A percentile compares a stretch with the other conserved stretches of the same genome.
These are phyloP conservation scores for Mucor irregularis DNA, from an alignment of 371 early-diverging fungal species.

Conservation along the genomic window DNA sequence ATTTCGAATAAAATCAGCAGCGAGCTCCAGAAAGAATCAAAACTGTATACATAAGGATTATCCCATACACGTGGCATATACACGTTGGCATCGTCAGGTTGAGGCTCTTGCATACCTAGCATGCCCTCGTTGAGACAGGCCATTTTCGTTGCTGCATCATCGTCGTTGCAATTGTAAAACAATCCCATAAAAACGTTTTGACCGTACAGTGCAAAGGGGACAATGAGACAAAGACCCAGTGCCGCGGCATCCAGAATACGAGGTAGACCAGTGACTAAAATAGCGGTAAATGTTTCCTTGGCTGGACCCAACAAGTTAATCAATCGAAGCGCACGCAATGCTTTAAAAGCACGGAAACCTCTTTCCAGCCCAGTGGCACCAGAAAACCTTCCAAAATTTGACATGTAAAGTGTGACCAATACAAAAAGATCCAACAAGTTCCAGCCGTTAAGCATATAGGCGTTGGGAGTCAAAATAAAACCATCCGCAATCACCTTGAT, in stretches of 20 bases:
- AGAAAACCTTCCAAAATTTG: slow-evolving; percentile 49
- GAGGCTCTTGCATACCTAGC: slow-evolving; percentile 33
- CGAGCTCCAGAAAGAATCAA: slow-evolving; percentile 63
- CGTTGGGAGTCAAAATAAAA: slow-evolving; percentile 65
- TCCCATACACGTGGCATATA: slow-evolving; percentile 65
- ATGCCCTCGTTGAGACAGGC: slow-evolving; percentile 48
- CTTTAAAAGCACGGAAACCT: slow-evolving; percentile 64
- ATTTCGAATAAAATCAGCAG: slow-evolving; percentile 67
- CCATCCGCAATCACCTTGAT: slow-evolving; percentile 71
- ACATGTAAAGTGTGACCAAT: slow-evolving; percentile 56
- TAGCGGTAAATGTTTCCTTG: slow-evolving; percentile 61
- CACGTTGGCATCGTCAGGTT: slow-evolving; percentile 34
- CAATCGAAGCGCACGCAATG: slow-evolving; percentile 64
- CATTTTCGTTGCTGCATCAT: slow-evolving; percentile 12
- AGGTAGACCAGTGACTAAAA: slow-evolving; percentile 58
- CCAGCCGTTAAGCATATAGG: slow-evolving; percentile 66
- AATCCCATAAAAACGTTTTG: slow-evolving; percentile 62
- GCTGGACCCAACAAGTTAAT: slow-evolving; percentile 60
- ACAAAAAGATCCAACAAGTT: slow-evolving; percentile 70
- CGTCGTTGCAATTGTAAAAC: slow-evolving; percentile 63
- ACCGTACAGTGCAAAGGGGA: slow-evolving; percentile 73
- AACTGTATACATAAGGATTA: slow-evolving; percentile 68
- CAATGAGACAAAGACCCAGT: slow-evolving; percentile 57
- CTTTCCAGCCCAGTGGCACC: slow-evolving; percentile 54
- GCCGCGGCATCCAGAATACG: slow-evolving; percentile 62